Base-by-base conservation (phyloP, 768 basidiomycete species). In the Trametes meyenii region DNA sequence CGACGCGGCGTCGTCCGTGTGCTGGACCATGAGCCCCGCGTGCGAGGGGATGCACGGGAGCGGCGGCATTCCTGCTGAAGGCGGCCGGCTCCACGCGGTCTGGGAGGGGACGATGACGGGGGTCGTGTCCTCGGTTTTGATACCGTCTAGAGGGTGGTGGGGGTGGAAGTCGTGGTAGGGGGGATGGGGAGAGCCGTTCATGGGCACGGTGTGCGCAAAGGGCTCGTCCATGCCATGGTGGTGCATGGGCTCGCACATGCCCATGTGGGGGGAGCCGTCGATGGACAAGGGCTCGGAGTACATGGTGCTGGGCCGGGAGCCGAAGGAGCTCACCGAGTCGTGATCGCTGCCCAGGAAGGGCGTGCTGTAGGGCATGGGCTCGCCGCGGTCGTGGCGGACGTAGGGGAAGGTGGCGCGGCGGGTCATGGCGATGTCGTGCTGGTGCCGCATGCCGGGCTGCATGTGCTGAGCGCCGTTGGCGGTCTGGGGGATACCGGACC, bases 1-100 rank as follows among this genome's bases (percentile, higher is more conserved):
- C 44, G 87, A 89, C 1, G 91, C 89, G 14, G 92, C 92, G 71
- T 94, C 92, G 76, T 94, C 92, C 0, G 92, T 94, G 77, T 94
- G 90, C 73, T 92, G 91, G 7, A 94, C 88, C 57, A 85, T 85
- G 38, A 92, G 79, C 13, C 83, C 84, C 7, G 74, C 68, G 45
- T 80, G 75, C 12, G 74, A 72, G 2, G 79, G 73, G 54, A 82
- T 72, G 68, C 74, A 80, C 55, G 79, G 73, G 12, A 74, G 66
- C 35, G 70, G 67, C 62, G 67, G 70, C 69, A 76, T 71, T 46
- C 66, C 71, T 39, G 67, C 65, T 2, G 71, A 73, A 12, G 76
- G 62, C 42, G 73, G 68, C 29, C 75, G 74, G 62, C 79, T 80
- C 74, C 82, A 84, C 70, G 79, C 79, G 17, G 77, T 70, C 71